Conservation (phyloP, 495 filamentous ascomycete genomes). For the Penicillium salamii region DNA sequence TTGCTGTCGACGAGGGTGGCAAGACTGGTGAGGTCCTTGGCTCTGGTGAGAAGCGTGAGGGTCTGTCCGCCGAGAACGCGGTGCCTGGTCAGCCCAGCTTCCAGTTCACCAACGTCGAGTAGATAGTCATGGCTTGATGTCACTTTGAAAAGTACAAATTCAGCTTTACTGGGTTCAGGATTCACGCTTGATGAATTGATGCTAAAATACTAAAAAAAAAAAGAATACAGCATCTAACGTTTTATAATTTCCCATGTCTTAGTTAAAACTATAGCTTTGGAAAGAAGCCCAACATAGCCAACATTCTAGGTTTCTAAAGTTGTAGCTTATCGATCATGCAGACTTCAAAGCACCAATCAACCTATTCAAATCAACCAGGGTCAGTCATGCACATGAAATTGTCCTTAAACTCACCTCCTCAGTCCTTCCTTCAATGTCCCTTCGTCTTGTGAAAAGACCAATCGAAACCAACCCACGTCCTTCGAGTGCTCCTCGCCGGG, state of each 20-base stretch:
- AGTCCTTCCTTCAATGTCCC: conserved; percentile 31
- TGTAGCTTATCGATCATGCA: too few species aligned
- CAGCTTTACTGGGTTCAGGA: conserved; percentile 10
- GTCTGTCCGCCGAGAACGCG: conserved; percentile 60
- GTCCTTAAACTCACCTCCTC: conserved; percentile 30
- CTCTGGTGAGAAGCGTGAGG: conserved; percentile 54
- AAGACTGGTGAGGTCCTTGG: conserved; percentile 58
- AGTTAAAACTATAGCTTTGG: too few species aligned
- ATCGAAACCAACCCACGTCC: conserved; percentile 46
- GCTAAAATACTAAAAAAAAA: conserved; percentile 22
- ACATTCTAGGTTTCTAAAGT: too few species aligned
- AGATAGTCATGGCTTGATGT: conserved; percentile 5
- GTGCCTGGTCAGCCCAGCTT: conserved; percentile 79
- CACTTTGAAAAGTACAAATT: not conserved
- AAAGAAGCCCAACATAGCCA: too few species aligned
- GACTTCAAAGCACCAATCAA: too few species aligned
- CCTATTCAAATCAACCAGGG: too few species aligned
- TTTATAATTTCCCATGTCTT: too few species aligned
- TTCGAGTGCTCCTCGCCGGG: conserved; percentile 39
- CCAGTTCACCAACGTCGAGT: conserved; percentile 69
- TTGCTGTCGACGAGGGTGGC: conserved; percentile 67
- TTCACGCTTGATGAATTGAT: conserved; percentile 30
- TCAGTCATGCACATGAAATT: too few species aligned
- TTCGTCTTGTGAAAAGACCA: conserved; percentile 42
- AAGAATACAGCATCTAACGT: conserved; percentile 18